Conservation (phyloP, 1,284 basidiomycete species). For the Ceratobasidium papillatum region DNA sequence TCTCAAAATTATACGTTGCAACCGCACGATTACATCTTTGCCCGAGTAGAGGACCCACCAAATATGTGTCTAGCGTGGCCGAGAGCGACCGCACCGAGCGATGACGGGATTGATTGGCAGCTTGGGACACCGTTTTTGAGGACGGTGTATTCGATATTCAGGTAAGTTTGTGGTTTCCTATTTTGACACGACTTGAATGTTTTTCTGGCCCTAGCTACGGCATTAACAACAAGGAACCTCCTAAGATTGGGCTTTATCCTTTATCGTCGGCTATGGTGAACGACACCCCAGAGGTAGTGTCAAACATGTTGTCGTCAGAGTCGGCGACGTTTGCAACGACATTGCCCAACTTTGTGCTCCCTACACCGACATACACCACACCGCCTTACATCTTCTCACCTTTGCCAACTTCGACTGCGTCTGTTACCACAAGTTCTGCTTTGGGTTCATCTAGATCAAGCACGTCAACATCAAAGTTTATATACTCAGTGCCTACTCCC, state of each 20-base stretch:
- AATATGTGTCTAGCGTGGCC: slow-evolving; percentile 86
- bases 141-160: slow-evolving; percentile 84
- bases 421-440: slow-evolving; percentile 59
- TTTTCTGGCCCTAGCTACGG: slow-evolving; percentile 65
- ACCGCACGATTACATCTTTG: slow-evolving; percentile 85
- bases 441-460: slow-evolving; percentile 52
- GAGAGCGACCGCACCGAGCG: slow-evolving; percentile 66
- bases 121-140: slow-evolving; percentile 83
- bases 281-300: slow-evolving; percentile 57
- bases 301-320: slow-evolving; percentile 65
- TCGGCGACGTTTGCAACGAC: slow-evolving; percentile 74
- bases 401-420: slow-evolving; percentile 52
- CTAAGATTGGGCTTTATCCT: slow-evolving; percentile 76
- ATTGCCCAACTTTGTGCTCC: slow-evolving; percentile 77
- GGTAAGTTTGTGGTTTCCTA: slow-evolving; percentile 58
- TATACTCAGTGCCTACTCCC: slow-evolving; percentile 23
- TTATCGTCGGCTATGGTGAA: slow-evolving; percentile 56
- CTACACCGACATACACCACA: slow-evolving; percentile 71
- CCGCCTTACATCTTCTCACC: slow-evolving; percentile 68
- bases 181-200: background rate
- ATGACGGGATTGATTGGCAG: slow-evolving; percentile 89
- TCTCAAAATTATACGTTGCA: slow-evolving; percentile 69
- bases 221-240: slow-evolving; percentile 73
- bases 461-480: slow-evolving; percentile 30
- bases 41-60: slow-evolving; percentile 70